A percentile compares a stretch with the other conserved stretches of the same genome.
phyloP scores from a whole-genome alignment of 2,329 filamentous ascomycete genomes.

The Cordyceps javanica region DNA sequence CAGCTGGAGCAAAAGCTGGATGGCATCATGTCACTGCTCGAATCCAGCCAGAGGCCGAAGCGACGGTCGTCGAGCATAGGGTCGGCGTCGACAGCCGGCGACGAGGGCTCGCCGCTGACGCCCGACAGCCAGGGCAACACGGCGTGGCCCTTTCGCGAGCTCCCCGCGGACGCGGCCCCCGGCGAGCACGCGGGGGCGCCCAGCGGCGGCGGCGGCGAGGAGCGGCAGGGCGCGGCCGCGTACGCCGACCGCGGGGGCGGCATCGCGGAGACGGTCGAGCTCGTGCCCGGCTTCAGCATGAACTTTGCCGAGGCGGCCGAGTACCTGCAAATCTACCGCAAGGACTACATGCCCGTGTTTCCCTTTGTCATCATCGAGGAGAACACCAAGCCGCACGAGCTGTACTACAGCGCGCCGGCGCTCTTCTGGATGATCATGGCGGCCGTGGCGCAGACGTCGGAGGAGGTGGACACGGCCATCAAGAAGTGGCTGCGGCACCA shows the following conservation, averaged over 20 bases:
- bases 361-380: slow-evolving; percentile 25
- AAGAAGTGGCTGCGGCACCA: slow-evolving; percentile 24
- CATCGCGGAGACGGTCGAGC: slow-evolving; percentile 1
- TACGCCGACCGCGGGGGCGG: neutral
- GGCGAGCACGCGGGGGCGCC: too few species aligned
- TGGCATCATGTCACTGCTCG: slow-evolving; percentile 23
- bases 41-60: neutral
- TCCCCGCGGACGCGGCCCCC: neutral
- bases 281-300: slow-evolving; percentile 24
- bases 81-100: slow-evolving; percentile 1
- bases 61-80: neutral
- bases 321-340: slow-evolving; percentile 23
- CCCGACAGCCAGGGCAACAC: neutral
- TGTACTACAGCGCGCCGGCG: slow-evolving; percentile 22
- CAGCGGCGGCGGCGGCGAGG: neutral
- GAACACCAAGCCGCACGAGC: slow-evolving; percentile 18
- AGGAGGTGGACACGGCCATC: slow-evolving; percentile 20
- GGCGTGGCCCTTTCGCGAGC: neutral
- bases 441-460: slow-evolving; percentile 21
- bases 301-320: slow-evolving; percentile 24
- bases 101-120: slow-evolving; percentile 15
- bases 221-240: neutral
- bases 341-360: slow-evolving; percentile 23
- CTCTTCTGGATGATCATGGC: slow-evolving; percentile 27
- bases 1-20: slow-evolving; percentile 26